These are phyloP conservation scores for Neonectria coccinea DNA, from an alignment of 2,329 filamentous ascomycete species.

Conservation along the genomic window DNA sequence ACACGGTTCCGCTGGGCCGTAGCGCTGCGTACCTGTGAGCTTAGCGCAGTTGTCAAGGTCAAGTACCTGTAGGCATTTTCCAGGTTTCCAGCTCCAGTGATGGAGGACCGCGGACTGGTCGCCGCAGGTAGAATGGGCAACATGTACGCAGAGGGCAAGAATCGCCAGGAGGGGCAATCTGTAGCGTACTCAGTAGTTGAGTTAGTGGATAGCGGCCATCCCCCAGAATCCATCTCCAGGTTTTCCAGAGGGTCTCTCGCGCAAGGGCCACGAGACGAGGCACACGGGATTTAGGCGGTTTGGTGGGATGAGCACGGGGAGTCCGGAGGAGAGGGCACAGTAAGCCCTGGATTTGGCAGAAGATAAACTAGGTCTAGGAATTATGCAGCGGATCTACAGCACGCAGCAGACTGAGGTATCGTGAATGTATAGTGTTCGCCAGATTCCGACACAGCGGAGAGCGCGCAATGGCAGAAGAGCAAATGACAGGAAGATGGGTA, in stretches of 20 bases:
- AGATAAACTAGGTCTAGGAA: neutral
- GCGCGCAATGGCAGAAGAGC: neutral
- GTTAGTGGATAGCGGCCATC: neutral
- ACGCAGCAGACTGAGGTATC: neutral
- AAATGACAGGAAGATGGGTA: neutral
- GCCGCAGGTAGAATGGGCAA: neutral
- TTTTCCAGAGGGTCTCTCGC: constrained; percentile 1
- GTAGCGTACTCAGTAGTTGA: neutral
- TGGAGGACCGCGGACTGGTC: neutral
- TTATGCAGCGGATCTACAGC: constrained; percentile 5
- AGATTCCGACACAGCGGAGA: neutral
- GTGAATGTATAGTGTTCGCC: neutral
- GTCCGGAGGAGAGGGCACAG: neutral
- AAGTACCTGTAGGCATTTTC: neutral
- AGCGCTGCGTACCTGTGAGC: constrained; percentile 33
- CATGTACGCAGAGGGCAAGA: neutral
- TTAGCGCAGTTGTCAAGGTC: neutral
- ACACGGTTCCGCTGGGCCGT: constrained; percentile 44
- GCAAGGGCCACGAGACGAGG: constrained; percentile 17
- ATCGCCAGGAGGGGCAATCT: constrained; percentile 2
- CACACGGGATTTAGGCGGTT: neutral
- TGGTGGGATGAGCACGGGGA: constrained; percentile 10
- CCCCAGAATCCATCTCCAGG: constrained; percentile 7
- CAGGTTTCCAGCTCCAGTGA: neutral
- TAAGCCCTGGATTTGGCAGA: constrained; percentile 11